Percentiles rank a stretch among this genome's conserved stretches.
phyloP scores from a whole-genome alignment of 768 basidiomycete species.

The Lactarius evosmus region DNA sequence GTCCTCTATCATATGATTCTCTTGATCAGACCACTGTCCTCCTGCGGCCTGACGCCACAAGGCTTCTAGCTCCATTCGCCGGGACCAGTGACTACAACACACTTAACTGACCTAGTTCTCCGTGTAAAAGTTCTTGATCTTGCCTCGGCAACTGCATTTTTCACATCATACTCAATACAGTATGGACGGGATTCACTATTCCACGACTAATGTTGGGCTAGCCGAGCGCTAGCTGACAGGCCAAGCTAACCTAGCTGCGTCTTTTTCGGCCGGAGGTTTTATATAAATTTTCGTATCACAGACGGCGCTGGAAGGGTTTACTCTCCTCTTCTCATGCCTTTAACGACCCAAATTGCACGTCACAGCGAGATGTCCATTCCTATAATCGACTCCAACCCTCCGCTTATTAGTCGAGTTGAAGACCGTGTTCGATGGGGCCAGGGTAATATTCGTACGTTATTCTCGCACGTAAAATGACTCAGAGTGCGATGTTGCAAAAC shows the following conservation, averaged over 20 bases:
- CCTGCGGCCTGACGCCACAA: not conserved
- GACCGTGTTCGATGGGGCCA: not conserved
- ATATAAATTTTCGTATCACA: not conserved
- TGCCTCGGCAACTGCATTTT: not conserved
- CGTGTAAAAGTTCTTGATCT: not conserved
- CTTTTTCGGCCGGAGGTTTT: not conserved
- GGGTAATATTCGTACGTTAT: constrained; percentile 5
- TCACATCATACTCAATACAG: not conserved
- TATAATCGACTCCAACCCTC: constrained; percentile 1
- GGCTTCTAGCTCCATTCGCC: not conserved
- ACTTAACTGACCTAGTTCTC: not conserved
- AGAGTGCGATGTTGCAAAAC: not conserved
- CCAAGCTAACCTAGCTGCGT: not conserved
- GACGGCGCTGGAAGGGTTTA: no score
- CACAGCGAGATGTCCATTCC: constrained; percentile 9
- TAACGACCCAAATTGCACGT: constrained; percentile 11
- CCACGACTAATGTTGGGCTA: not conserved
- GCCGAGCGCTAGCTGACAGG: not conserved
- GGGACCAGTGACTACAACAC: not conserved
- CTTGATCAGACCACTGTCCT: not conserved
- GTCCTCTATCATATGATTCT: no score
- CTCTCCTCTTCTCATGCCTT: constrained; percentile 5
- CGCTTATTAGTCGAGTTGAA: not conserved
- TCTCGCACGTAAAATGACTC: not conserved
- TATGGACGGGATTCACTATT: not conserved